These are phyloP conservation scores for Penicillium waksmanii DNA, from an alignment of 495 filamentous ascomycete genomes.

Conservation along the genomic window DNA sequence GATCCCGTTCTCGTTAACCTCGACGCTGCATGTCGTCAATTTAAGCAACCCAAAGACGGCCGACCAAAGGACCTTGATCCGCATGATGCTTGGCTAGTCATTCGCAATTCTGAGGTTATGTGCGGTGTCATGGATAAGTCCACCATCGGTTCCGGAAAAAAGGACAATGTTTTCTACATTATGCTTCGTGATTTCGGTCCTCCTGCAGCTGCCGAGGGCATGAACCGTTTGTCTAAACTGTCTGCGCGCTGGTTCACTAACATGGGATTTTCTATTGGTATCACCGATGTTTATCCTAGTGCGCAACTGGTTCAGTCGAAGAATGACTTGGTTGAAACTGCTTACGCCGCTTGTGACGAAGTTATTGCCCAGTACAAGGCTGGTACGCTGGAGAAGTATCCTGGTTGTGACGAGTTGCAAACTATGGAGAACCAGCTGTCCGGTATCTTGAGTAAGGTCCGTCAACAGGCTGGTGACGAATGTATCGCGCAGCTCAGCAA, in stretches of 20 bases:
- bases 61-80: slow-evolving; percentile 70
- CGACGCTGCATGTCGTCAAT: slow-evolving; percentile 89
- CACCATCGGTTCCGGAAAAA: slow-evolving; percentile 93
- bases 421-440: slow-evolving; percentile 91
- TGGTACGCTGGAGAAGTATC: slow-evolving; percentile 76
- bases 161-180: slow-evolving; percentile 96
- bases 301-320: slow-evolving; percentile 68
- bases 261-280: slow-evolving; percentile 94
- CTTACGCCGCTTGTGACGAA: slow-evolving; percentile 80
- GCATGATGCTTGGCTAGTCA: slow-evolving; percentile 85
- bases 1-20: slow-evolving; percentile 85
- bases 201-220: slow-evolving; percentile 82
- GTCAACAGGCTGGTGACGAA: slow-evolving; percentile 85
- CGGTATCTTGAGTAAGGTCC: slow-evolving; percentile 87
- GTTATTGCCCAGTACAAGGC: slow-evolving; percentile 80
- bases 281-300: slow-evolving; percentile 88
- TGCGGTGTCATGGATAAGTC: slow-evolving; percentile 98
- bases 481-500: slow-evolving; percentile 89
- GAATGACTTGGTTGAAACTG: slow-evolving; percentile 71
- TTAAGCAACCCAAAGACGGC: slow-evolving; percentile 56
- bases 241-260: slow-evolving; percentile 87
- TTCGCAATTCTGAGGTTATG: slow-evolving; percentile 97
- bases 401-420: slow-evolving; percentile 87
- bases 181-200: slow-evolving; percentile 94
- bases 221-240: slow-evolving; percentile 92